A percentile compares a stretch with the other conserved stretches of the same genome.
These are phyloP conservation scores for Wickerhamomyces sydowiorum DNA, from an alignment of 805 yeast genomes.

Conservation along the genomic window DNA sequence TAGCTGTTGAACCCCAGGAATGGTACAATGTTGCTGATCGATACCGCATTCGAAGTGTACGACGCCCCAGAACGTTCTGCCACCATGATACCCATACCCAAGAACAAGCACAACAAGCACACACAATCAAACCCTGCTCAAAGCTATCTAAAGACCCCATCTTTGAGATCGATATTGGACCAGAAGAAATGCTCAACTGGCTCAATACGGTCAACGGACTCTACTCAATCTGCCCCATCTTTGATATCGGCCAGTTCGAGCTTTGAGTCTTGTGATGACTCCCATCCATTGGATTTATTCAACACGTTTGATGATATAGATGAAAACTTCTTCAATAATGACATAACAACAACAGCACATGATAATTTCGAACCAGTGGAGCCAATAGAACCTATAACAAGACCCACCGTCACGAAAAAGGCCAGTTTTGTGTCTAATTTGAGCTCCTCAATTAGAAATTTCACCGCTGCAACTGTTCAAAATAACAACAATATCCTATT, in stretches of 20 bases:
- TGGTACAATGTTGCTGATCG: not conserved
- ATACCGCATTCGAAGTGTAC: not conserved
- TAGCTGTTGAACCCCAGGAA: not conserved
- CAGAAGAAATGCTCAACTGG: slow-evolving; percentile 14
- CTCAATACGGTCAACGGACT: slow-evolving; percentile 2
- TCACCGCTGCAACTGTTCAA: slow-evolving; percentile 11
- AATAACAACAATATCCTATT: slow-evolving; percentile 17
- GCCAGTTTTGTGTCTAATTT: slow-evolving; percentile 20
- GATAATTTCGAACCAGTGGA: slow-evolving; percentile 1
- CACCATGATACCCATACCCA: not conserved
- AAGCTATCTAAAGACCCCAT: not conserved
- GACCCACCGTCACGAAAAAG: slow-evolving; percentile 3
- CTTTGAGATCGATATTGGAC: slow-evolving; percentile 5
- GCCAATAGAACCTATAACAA: not conserved
- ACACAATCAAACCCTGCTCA: not conserved
- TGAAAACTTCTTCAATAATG: slow-evolving; percentile 4
- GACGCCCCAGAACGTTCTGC: not conserved
- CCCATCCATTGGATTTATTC: slow-evolving; percentile 17
- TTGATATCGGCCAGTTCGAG: slow-evolving; percentile 8
- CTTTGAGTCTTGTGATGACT: slow-evolving; percentile 8
- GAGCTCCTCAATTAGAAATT: slow-evolving; percentile 13
- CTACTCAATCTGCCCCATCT: slow-evolving; percentile 8
- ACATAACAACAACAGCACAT: not conserved
- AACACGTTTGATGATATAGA: slow-evolving; percentile 6
- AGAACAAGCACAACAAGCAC: not conserved